phyloP scores from a whole-genome alignment of 768 basidiomycete genomes.

The Rhodotorula toruloides region DNA sequence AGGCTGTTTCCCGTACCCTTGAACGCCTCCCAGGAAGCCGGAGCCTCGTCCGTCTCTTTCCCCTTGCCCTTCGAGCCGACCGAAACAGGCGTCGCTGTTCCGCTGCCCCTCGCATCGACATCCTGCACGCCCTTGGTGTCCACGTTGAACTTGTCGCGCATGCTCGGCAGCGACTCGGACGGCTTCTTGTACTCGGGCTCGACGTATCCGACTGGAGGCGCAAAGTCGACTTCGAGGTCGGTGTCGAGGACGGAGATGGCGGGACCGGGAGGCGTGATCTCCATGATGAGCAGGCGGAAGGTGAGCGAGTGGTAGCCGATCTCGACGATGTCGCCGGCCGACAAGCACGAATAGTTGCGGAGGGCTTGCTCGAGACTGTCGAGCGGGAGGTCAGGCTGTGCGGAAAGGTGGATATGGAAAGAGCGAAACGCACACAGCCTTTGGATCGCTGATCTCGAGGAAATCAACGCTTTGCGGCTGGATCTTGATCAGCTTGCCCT shows the following conservation, averaged over 20 bases:
- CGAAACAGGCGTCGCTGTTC: slow-evolving; percentile 58
- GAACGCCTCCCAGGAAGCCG: slow-evolving; percentile 64
- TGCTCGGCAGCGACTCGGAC: slow-evolving; percentile 70
- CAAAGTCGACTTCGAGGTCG: slow-evolving; percentile 97
- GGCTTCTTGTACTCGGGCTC: slow-evolving; percentile 67
- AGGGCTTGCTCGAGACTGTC: slow-evolving; percentile 85
- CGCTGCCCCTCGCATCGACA: slow-evolving; percentile 27
- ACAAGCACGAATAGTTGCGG: slow-evolving; percentile 83
- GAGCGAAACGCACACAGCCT: slow-evolving; percentile 73
- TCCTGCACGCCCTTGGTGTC: slow-evolving; percentile 52
- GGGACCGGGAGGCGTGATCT: slow-evolving; percentile 73
- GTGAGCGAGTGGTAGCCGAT: slow-evolving; percentile 94
- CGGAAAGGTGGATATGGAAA: background rate
- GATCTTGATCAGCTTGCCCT: slow-evolving; percentile 93
- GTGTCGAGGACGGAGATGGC: slow-evolving; percentile 90
- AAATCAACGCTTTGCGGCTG: slow-evolving; percentile 95
- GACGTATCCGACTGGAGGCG: slow-evolving; percentile 73
- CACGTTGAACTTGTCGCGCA: slow-evolving; percentile 95
- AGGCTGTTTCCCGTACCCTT: slow-evolving; percentile 91
- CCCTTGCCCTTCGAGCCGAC: slow-evolving; percentile 66
- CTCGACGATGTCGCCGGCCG: slow-evolving; percentile 95
- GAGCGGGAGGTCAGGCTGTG: background rate
- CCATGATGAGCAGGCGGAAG: slow-evolving; percentile 94
- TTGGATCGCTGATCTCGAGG: slow-evolving; percentile 92
- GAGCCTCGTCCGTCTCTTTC: slow-evolving; percentile 22